Conservation (phyloP, 805 yeast genomes). For the Saitoella complicata region DNA sequence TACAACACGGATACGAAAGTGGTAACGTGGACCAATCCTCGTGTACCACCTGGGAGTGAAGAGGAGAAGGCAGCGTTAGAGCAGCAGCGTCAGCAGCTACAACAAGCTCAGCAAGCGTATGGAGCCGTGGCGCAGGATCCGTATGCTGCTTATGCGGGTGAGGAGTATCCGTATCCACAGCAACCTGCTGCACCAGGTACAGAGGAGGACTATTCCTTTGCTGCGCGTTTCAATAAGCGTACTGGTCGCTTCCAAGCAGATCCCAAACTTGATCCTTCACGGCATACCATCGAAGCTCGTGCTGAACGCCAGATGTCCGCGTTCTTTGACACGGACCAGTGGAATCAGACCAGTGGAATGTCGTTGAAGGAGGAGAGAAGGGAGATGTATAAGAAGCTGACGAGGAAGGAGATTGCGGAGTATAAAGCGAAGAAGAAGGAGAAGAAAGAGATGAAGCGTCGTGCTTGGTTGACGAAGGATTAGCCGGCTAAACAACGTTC, state of each 20-base stretch:
- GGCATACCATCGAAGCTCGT: no score
- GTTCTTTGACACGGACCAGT: slow-evolving; percentile 8
- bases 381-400: slow-evolving; percentile 6
- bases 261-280: no score
- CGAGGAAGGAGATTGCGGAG: slow-evolving; percentile 14
- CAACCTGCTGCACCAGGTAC: no score
- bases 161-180: no score
- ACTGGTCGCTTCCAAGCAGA: no score
- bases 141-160: no score
- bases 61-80: neutral
- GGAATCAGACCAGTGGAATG: slow-evolving; percentile 9
- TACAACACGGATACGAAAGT: slow-evolving; percentile 14
- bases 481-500: neutral
- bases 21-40: slow-evolving; percentile 18
- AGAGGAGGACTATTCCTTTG: no score
- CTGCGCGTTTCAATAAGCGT: no score
- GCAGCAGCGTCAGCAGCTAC: neutral
- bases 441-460: slow-evolving; percentile 11
- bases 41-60: slow-evolving; percentile 1
- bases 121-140: no score
- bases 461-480: slow-evolving; percentile 12
- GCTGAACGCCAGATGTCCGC: slow-evolving; percentile 8
- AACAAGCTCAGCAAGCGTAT: no score
- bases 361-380: slow-evolving; percentile 12
- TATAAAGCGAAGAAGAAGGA: slow-evolving; percentile 13